These are phyloP conservation scores for Trapa incisa DNA, from an alignment of 345 rosid genomes.

Conservation along the genomic window DNA sequence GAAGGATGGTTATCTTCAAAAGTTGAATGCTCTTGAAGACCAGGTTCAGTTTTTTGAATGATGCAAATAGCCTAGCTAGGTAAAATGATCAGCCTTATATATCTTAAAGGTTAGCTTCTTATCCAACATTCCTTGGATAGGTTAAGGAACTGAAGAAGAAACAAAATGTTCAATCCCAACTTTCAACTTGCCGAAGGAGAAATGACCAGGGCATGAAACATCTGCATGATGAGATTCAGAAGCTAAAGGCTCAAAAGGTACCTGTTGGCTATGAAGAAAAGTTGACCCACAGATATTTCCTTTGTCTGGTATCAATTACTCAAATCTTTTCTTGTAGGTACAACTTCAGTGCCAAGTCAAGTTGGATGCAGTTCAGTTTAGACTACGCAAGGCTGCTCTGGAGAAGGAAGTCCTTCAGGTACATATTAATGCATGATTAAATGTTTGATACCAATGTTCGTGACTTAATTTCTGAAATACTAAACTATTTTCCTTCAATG, in stretches of 20 bases:
- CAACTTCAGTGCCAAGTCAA: conserved; percentile 84
- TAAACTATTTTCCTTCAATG: too few species aligned
- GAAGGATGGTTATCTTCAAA: conserved; percentile 38
- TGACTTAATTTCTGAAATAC: not conserved
- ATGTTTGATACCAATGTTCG: not conserved
- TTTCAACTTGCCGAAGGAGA: conserved; percentile 43
- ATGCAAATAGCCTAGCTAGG: not conserved
- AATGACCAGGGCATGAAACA: conserved; percentile 35
- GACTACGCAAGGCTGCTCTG: conserved; percentile 51
- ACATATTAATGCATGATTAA: not conserved
- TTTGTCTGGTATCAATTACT: not conserved
- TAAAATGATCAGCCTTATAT: not conserved
- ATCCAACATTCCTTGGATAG: conserved; percentile 17
- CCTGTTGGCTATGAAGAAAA: conserved; percentile 1
- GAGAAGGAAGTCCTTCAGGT: conserved; percentile 91
- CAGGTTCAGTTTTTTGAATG: conserved; percentile 28
- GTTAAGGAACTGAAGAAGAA: conserved; percentile 55
- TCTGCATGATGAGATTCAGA: conserved; percentile 50
- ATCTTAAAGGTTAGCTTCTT: not conserved
- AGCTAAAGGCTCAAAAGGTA: conserved; percentile 78
- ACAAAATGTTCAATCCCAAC: conserved; percentile 38
- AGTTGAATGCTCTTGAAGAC: conserved; percentile 36
- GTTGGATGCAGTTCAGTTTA: conserved; percentile 70
- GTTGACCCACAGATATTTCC: not conserved
- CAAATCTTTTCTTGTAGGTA: conserved; percentile 33